phyloP scores from a whole-genome alignment of 2,329 filamentous ascomycete genomes.

The Phyllosticta citrichinensis region DNA sequence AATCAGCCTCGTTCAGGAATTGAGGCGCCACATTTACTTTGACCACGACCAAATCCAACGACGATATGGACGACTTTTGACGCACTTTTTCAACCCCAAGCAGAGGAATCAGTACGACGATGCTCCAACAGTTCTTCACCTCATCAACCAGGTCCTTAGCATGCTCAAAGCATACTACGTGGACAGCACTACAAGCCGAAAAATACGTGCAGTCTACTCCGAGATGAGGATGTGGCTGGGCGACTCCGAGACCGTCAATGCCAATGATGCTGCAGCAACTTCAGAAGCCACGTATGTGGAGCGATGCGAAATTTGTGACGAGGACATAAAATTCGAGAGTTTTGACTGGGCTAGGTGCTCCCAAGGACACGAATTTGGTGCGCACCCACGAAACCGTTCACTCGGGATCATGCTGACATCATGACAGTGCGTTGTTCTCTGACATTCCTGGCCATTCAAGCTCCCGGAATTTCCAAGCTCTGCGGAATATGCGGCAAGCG shows the following conservation, averaged over 20 bases:
- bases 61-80: constrained; percentile 22
- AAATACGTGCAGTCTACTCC: constrained; percentile 4
- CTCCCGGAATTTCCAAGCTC: constrained; percentile 42
- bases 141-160: constrained; percentile 1
- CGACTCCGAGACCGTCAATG: not conserved
- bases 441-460: constrained; percentile 46
- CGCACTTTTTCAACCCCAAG: constrained; percentile 17
- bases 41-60: constrained; percentile 18
- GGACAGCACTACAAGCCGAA: not conserved
- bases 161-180: constrained; percentile 1
- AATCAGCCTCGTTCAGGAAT: not conserved
- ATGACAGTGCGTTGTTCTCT: constrained; percentile 41
- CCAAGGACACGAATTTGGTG: constrained; percentile 43
- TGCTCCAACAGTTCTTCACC: not conserved
- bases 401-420: constrained; percentile 9
- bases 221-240: constrained; percentile 5
- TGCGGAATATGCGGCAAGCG: constrained; percentile 44
- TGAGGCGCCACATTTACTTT: constrained; percentile 21
- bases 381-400: constrained; percentile 11
- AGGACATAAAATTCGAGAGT: constrained; percentile 38
- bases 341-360: constrained; percentile 37
- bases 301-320: constrained; percentile 43
- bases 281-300: constrained; percentile 25
- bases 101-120: constrained; percentile 1
- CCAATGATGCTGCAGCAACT: not conserved